phyloP scores from a whole-genome alignment of 768 basidiomycete genomes.

The Tylopilus vinaceipallidus region DNA sequence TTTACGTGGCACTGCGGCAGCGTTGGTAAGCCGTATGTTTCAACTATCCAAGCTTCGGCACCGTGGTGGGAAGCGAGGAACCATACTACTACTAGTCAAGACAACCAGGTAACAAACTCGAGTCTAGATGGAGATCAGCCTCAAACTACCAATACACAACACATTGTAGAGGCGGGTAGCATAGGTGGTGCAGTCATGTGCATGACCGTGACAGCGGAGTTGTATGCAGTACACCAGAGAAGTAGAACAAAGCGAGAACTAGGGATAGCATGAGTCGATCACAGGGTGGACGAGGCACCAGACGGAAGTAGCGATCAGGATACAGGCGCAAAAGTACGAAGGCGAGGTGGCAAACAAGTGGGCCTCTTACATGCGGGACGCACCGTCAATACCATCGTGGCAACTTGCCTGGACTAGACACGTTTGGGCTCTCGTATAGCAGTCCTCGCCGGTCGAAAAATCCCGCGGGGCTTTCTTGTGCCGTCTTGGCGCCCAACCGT shows the following conservation, averaged over 20 bases:
- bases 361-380: no score
- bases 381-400: slow-evolving; percentile 47
- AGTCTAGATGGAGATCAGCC: slow-evolving; percentile 5
- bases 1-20: no score
- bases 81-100: slow-evolving; percentile 1
- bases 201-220: neutral
- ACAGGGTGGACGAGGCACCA: neutral
- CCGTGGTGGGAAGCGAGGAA: neutral
- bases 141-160: slow-evolving; percentile 2
- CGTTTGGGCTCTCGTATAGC: slow-evolving; percentile 74
- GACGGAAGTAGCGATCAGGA: neutral
- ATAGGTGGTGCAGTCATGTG: neutral
- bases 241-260: no score
- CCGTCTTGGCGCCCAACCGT: slow-evolving; percentile 41
- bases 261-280: neutral
- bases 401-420: slow-evolving; percentile 54
- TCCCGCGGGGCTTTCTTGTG: slow-evolving; percentile 63
- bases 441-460: slow-evolving; percentile 60
- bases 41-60: neutral
- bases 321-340: neutral
- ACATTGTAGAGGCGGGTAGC: slow-evolving; percentile 1
- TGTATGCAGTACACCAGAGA: no score
- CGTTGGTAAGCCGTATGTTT: no score
- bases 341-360: neutral
- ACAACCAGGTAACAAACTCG: slow-evolving; percentile 1